A percentile compares a stretch with the other conserved stretches of the same genome.
Evolutionary conservation across 1,284 basidiomycete species (phyloP).

Genomic region (Rhodofomes roseus): DNA sequence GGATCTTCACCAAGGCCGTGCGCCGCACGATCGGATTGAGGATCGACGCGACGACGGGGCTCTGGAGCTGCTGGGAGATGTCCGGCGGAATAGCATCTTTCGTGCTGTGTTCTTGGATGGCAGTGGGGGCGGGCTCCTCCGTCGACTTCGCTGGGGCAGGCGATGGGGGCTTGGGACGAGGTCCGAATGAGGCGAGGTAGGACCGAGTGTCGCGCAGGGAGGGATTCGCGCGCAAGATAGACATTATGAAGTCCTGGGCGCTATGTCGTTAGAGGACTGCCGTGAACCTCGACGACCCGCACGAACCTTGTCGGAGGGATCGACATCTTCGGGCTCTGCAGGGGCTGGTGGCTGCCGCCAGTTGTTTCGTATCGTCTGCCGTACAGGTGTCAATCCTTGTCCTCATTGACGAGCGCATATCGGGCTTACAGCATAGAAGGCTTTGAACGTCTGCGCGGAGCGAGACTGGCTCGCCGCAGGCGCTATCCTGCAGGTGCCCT

Average conservation of each 20-base stretch:
- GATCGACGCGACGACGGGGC: slow-evolving; percentile 75
- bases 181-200: slow-evolving; percentile 86
- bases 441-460: slow-evolving; percentile 42
- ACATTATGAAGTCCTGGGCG: slow-evolving; percentile 90
- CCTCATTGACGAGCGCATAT: neutral
- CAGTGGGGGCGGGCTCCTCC: slow-evolving; percentile 8
- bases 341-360: slow-evolving; percentile 33
- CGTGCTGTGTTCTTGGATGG: slow-evolving; percentile 15
- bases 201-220: slow-evolving; percentile 88
- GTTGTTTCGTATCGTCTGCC: slow-evolving; percentile 44
- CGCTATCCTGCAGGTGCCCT: slow-evolving; percentile 8
- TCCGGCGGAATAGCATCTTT: slow-evolving; percentile 22
- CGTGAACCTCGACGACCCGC: neutral
- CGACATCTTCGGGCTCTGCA: slow-evolving; percentile 42
- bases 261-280: slow-evolving; percentile 2
- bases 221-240: slow-evolving; percentile 90
- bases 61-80: slow-evolving; percentile 33
- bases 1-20: slow-evolving; percentile 94
- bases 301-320: slow-evolving; percentile 47
- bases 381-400: neutral
- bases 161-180: slow-evolving; percentile 34
- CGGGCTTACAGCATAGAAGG: slow-evolving; percentile 57
- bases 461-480: slow-evolving; percentile 15
- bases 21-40: slow-evolving; percentile 79
- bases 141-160: slow-evolving; percentile 17